Conservation (phyloP, 2,329 filamentous ascomycete species). For the Aciculosporium take region DNA sequence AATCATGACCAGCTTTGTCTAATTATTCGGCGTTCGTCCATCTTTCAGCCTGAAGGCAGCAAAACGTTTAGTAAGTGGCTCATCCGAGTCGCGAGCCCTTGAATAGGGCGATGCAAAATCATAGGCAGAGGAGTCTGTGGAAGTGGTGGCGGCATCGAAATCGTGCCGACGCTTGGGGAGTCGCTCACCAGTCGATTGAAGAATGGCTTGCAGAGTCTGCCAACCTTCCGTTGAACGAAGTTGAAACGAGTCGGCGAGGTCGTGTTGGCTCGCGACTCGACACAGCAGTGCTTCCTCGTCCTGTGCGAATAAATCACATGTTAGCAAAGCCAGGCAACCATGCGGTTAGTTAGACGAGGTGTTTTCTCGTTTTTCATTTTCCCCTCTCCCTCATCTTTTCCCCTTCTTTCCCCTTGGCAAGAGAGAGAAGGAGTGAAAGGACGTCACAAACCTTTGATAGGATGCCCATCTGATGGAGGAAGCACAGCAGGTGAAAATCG, state of each 20-base stretch:
- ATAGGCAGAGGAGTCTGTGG: conserved; percentile 11
- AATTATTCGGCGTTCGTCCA: conserved; percentile 9
- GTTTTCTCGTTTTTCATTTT: too few relatives aligned
- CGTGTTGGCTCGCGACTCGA: conserved; percentile 67
- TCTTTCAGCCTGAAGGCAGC: conserved; percentile 50
- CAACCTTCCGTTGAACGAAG: conserved; percentile 80
- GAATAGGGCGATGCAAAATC: conserved; percentile 3
- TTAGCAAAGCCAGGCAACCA: too few relatives aligned
- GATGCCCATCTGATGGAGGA: conserved; percentile 65
- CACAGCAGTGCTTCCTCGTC: conserved; percentile 80
- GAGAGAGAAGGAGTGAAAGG: neutral
- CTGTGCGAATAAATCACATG: conserved; percentile 29
- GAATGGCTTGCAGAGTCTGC: conserved; percentile 84
- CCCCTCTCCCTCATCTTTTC: too few relatives aligned
- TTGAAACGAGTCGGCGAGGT: conserved; percentile 67
- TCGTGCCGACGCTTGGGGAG: conserved; percentile 57
- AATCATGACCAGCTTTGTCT: neutral
- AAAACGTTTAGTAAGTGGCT: conserved; percentile 52
- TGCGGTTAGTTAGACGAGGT: too few relatives aligned
- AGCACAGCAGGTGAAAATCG: conserved; percentile 90
- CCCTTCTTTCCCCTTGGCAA: too few relatives aligned
- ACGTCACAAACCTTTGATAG: conserved; percentile 61
- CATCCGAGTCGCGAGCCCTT: conserved; percentile 24
- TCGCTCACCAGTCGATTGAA: conserved; percentile 96
- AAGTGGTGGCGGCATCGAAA: conserved; percentile 20